Percentiles rank a stretch among this genome's conserved stretches.
Conservation (phyloP, 208 protist genomes). For the Leishmania braziliensis region DNA sequence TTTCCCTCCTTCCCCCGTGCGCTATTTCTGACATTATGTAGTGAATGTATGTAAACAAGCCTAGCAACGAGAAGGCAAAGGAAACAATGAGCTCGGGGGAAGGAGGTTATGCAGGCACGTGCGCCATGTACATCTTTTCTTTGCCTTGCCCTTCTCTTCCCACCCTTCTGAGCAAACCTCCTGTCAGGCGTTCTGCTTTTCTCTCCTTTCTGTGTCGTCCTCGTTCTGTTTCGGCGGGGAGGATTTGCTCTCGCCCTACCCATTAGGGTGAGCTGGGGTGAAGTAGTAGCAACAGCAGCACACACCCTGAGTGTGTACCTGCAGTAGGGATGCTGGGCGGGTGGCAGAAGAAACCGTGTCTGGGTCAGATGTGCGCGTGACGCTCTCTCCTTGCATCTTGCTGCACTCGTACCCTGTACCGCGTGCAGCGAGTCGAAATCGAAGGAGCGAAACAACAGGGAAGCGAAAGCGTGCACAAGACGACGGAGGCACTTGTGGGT, state of each 20-base stretch:
- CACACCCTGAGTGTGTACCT: background rate
- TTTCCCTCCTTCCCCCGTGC: background rate
- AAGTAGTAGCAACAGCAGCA: background rate
- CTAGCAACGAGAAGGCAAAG: background rate
- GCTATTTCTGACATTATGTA: background rate
- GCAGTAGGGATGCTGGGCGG: background rate
- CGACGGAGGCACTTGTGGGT: background rate
- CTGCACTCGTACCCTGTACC: background rate
- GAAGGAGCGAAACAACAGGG: background rate
- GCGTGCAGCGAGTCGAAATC: background rate
- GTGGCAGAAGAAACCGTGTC: background rate
- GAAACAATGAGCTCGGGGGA: background rate
- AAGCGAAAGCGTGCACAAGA: background rate
- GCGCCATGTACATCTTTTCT: background rate
- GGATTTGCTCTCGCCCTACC: background rate
- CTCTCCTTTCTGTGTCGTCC: background rate
- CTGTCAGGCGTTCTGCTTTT: background rate
- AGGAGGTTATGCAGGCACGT: background rate
- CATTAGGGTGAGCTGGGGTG: background rate
- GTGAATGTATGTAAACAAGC: slow-evolving; percentile 3
- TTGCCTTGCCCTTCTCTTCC: background rate
- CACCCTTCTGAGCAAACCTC: background rate
- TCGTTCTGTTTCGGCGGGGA: background rate
- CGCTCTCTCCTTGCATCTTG: background rate
- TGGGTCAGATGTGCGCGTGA: background rate